Conservation (phyloP, 352 stramenopile genomes). For the Phytophthora uliginosa region DNA sequence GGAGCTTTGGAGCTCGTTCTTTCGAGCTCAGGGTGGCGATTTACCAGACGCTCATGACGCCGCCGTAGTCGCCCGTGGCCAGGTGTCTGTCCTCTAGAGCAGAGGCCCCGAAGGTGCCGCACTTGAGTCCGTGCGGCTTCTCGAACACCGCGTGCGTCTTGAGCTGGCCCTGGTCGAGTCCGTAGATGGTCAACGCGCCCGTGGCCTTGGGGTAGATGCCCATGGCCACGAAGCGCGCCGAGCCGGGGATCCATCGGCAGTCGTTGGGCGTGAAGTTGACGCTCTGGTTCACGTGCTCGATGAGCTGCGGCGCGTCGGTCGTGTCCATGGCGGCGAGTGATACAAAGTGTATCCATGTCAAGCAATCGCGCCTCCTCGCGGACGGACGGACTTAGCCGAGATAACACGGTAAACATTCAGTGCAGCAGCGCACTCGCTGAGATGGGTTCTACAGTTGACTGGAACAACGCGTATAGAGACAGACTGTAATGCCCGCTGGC, state of each 20-base stretch:
- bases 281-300: constrained; percentile 96
- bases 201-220: constrained; percentile 96
- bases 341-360: constrained; percentile 30
- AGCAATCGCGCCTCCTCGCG: constrained; percentile 27
- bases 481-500: too few species aligned
- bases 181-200: constrained; percentile 93
- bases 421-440: too few species aligned
- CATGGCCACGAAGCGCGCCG: constrained; percentile 93
- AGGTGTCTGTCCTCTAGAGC: constrained; percentile 91
- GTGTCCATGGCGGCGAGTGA: constrained; percentile 89
- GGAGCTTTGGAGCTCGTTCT: constrained; percentile 9
- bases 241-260: constrained; percentile 96
- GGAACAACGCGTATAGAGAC: too few species aligned
- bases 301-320: constrained; percentile 97
- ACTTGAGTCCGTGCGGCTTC: constrained; percentile 95
- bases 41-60: constrained; percentile 83
- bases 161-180: constrained; percentile 91
- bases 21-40: neutral
- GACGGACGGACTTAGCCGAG: constrained; percentile 1
- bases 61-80: constrained; percentile 83
- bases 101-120: constrained; percentile 96
- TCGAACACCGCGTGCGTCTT: constrained; percentile 77
- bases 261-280: constrained; percentile 96
- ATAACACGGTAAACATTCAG: neutral
- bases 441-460: neutral